Base-by-base conservation (phyloP, 2,329 filamentous ascomycete species). In the Trichoderma oligosporum region DNA sequence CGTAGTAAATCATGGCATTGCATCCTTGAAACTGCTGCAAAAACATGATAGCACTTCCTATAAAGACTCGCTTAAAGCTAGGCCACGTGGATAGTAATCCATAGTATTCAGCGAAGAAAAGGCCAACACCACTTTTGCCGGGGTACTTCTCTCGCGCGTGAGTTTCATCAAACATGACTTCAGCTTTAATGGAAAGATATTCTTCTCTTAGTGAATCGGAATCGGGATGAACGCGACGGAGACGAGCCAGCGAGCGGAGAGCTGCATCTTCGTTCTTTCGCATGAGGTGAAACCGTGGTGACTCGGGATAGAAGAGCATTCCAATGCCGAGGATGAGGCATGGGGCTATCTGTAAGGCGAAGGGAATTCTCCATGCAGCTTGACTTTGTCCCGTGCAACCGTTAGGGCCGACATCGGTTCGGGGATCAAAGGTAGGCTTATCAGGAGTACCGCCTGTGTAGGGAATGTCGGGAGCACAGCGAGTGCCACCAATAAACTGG, bases 41-140 rank as follows among this genome's bases (percentile, higher is more conserved):
- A 56, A 78, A 78, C 70, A 85, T 83, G 7, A 84, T 73, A 8
- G 73, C 61, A 63, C 78, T 82, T 12, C 82, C 83, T 24, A 82
- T 81, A 5, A 76, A 60, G 2, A 83, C 71, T 56, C 83, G 77
- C 55, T 70, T 72, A 41, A 70, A 67, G 4, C 65, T 60, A 0
- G 67, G 67, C 62, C 64, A 64, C 1, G 61, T 64, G 3, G 68
- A 67, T 16, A 73, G 54, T 1, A 73, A 64, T 0, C 67, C 63
- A 2, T 58, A 60, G 56, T 73, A 67, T 56, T 73, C 67, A 1
- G 69, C 63, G 7, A 68, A 16, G 53, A 67, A 71, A 12, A 73
- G 62, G 9, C 61, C 57, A 1, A 68, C 56, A 4, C 69, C 68
- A 4, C 60, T 61, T 57, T 69, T 68, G 1, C 66, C 70, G 0